phyloP scores from a whole-genome alignment of 805 yeast species.

The Teunomyces pallodes region DNA sequence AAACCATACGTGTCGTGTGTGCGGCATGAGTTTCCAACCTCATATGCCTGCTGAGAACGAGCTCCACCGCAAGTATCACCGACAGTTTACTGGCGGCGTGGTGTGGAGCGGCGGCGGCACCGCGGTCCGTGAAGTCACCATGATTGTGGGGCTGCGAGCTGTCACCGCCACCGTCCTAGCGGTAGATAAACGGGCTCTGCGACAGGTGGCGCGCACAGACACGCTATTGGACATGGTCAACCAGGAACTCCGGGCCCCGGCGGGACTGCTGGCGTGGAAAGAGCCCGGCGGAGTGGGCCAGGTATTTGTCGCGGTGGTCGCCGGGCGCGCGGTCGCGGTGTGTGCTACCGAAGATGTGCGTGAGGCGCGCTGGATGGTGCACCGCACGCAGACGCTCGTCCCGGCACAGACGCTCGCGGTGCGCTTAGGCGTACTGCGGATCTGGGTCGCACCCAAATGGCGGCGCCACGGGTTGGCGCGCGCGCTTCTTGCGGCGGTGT shows the following conservation, averaged over 20 bases:
- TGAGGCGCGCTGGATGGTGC: constrained; percentile 54
- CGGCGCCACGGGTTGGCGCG: constrained; percentile 53
- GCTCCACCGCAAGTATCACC: constrained; percentile 54
- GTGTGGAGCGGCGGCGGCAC: constrained; percentile 36
- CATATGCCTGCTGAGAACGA: constrained; percentile 41
- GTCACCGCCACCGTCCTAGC: constrained; percentile 10
- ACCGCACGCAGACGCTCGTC: constrained; percentile 49
- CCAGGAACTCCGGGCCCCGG: constrained; percentile 56
- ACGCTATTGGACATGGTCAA: constrained; percentile 52
- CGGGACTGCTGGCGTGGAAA: constrained; percentile 33
- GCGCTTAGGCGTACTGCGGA: constrained; percentile 38
- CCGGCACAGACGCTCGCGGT: constrained; percentile 42
- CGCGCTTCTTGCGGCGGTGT: constrained; percentile 43
- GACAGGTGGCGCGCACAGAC: constrained; percentile 20
- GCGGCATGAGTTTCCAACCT: constrained; percentile 53
- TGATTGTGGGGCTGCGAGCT: background rate
- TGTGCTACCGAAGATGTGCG: constrained; percentile 48
- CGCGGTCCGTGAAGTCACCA: constrained; percentile 1
- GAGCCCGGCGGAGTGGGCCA: constrained; percentile 12
- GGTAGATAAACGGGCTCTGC: constrained; percentile 5
- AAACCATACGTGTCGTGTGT: constrained; percentile 41
- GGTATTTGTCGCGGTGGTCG: constrained; percentile 49
- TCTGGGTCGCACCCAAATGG: constrained; percentile 44
- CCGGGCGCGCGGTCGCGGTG: constrained; percentile 52
- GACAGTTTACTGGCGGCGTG: constrained; percentile 46